Conservation (phyloP, 2,329 filamentous ascomycete species). For the Macrophomina tecta region DNA sequence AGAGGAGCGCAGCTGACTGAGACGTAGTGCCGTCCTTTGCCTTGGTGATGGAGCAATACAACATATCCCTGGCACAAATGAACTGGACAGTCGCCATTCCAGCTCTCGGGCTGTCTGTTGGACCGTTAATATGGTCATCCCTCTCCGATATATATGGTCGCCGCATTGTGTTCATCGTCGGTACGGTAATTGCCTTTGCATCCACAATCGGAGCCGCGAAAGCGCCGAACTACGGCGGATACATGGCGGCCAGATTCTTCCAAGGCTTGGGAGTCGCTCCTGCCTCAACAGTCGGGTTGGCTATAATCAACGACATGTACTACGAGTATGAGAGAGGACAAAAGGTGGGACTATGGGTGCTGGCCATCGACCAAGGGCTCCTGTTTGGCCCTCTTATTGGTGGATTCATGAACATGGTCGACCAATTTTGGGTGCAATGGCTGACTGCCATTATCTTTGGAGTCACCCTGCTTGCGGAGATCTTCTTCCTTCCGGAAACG, state of each 20-base stretch:
- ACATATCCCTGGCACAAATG: slow-evolving; percentile 48
- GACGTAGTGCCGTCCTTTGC: slow-evolving; percentile 58
- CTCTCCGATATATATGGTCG: slow-evolving; percentile 42
- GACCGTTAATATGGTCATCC: slow-evolving; percentile 41
- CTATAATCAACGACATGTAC: slow-evolving; percentile 61
- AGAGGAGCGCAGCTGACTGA: neutral
- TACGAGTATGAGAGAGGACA: slow-evolving; percentile 63
- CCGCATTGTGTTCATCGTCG: slow-evolving; percentile 55
- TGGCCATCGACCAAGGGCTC: slow-evolving; percentile 61
- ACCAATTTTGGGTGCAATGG: slow-evolving; percentile 61
- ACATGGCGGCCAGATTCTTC: slow-evolving; percentile 65
- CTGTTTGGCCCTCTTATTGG: slow-evolving; percentile 59
- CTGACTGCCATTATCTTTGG: slow-evolving; percentile 61
- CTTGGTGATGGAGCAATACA: slow-evolving; percentile 55
- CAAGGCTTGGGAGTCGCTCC: slow-evolving; percentile 63
- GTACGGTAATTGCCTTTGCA: slow-evolving; percentile 50
- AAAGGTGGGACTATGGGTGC: slow-evolving; percentile 63
- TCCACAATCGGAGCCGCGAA: slow-evolving; percentile 52
- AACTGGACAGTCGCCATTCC: slow-evolving; percentile 63
- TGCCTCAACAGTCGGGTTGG: slow-evolving; percentile 61
- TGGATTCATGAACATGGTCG: slow-evolving; percentile 57
- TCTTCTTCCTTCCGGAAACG: slow-evolving; percentile 61
- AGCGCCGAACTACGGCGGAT: slow-evolving; percentile 52
- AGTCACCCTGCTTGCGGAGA: slow-evolving; percentile 54
- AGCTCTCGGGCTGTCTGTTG: slow-evolving; percentile 39